Base-by-base conservation (phyloP, 2,329 filamentous ascomycete species). In the Diaporthe amygdali region DNA sequence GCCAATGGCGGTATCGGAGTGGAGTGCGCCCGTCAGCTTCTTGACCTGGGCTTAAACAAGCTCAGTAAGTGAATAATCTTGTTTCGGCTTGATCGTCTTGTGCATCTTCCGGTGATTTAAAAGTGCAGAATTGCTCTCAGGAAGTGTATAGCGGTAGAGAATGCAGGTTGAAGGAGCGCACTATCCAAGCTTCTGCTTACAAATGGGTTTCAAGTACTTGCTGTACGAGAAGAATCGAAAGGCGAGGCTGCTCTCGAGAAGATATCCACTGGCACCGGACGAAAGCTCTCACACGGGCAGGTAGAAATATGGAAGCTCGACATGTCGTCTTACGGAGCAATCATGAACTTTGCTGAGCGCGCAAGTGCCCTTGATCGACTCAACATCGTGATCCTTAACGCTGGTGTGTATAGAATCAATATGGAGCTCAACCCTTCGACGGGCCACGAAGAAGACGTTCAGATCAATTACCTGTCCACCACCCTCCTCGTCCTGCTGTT, bases 241-340 rank as follows among this genome's bases (percentile, higher is more conserved):
- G 66, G 52, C 15, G 52, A 69, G 14, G 41, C 54, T 5, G 41
- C 46, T 25, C 10, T 54, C 22, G 27, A 37, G 71, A 61, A 12
- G n/a, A 61, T 61, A 7, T n/a, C 37, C 8, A 77, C 63, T 69
- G 74, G 55, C 76, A 76, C 41, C 73, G 74, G 22, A 37, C 75
- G 71, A n/a, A 70, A 71, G 30, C 52, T 71, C 41, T 73, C 76
- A n/a, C 70, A 74, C 6, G 71, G 74, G 17, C 74, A 76, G 25
- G 77, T 83, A 39, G 79, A 82, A 61, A 80, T 84, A 2, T 84
- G 81, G 80, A 17, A 74, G 25, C 71, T 84, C n/a, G 82, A 84
- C 68, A 78, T 81, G 74, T 68, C 49, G 15, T 78, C 76, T 10
- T 83, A 83, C 64, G 75, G 77, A 1, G 84, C 82, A 8, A 34